These are phyloP conservation scores for Entomortierella lignicola DNA, from an alignment of 192 early-diverging fungal species.

Conservation along the genomic window DNA sequence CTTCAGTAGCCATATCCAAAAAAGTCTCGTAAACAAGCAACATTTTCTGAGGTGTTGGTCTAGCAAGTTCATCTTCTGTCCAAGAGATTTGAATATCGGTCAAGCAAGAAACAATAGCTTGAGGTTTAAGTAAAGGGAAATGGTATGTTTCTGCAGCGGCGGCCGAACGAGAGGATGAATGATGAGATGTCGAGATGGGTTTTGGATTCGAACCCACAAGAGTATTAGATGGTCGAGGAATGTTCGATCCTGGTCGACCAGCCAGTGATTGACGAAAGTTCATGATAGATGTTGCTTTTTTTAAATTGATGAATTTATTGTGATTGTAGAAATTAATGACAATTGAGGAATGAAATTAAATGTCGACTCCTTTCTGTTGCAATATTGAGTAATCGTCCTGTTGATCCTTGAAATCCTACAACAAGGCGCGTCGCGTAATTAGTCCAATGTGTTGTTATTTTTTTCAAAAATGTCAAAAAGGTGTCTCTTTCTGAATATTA, in stretches of 20 bases:
- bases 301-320: too few relatives aligned
- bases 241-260: slow-evolving; percentile 30
- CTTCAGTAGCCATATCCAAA: slow-evolving; percentile 75
- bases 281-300: too few relatives aligned
- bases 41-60: slow-evolving; percentile 77
- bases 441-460: too few relatives aligned
- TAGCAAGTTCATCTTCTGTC: slow-evolving; percentile 75
- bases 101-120: slow-evolving; percentile 82
- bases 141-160: slow-evolving; percentile 22
- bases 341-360: too few relatives aligned
- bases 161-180: background rate
- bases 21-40: slow-evolving; percentile 79
- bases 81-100: slow-evolving; percentile 80
- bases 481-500: background rate
- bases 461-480: background rate
- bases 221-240: slow-evolving; percentile 19
- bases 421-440: too few relatives aligned
- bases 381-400: too few relatives aligned
- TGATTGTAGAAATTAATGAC: too few relatives aligned
- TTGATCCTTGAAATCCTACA: too few relatives aligned
- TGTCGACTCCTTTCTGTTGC: too few relatives aligned
- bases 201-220: background rate
- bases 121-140: slow-evolving; percentile 78
- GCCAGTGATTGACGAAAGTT: slow-evolving; percentile 35
- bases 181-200: background rate